Evolutionary conservation across 2,329 filamentous ascomycete species (phyloP).

Genomic region (Diaporthe vexans): DNA sequence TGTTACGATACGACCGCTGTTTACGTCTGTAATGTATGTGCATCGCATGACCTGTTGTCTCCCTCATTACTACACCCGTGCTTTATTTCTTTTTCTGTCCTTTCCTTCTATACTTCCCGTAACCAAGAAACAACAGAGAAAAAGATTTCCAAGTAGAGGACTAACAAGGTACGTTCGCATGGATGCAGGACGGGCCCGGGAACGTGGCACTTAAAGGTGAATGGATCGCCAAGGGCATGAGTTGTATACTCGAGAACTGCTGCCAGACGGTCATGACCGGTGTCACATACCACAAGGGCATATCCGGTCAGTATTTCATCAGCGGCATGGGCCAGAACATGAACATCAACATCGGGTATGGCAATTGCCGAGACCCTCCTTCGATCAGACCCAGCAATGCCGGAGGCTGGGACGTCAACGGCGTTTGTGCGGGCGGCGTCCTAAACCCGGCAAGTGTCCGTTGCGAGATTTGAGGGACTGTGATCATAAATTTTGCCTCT

Average conservation of each 20-base stretch:
- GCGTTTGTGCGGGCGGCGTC: constrained; percentile 30
- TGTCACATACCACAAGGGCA: background rate
- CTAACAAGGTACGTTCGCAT: background rate
- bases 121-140: background rate
- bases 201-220: background rate
- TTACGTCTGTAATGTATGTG: constrained; percentile 39
- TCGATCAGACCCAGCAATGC: constrained; percentile 7
- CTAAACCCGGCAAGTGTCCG: background rate
- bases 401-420: constrained; percentile 31
- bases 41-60: background rate
- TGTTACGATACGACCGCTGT: constrained; percentile 36
- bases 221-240: constrained; percentile 8
- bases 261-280: constrained; percentile 14
- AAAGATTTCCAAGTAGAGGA: background rate
- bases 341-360: constrained; percentile 34
- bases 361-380: constrained; percentile 16
- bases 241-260: constrained; percentile 32
- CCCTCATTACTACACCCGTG: background rate
- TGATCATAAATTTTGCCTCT: background rate
- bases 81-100: background rate
- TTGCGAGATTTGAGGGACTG: background rate
- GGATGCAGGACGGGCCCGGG: constrained; percentile 17
- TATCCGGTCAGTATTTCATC: constrained; percentile 38
- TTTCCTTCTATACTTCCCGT: background rate
- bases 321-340: background rate